Conservation (phyloP, 1,139 yeast species). For the Pichia sp. region DNA sequence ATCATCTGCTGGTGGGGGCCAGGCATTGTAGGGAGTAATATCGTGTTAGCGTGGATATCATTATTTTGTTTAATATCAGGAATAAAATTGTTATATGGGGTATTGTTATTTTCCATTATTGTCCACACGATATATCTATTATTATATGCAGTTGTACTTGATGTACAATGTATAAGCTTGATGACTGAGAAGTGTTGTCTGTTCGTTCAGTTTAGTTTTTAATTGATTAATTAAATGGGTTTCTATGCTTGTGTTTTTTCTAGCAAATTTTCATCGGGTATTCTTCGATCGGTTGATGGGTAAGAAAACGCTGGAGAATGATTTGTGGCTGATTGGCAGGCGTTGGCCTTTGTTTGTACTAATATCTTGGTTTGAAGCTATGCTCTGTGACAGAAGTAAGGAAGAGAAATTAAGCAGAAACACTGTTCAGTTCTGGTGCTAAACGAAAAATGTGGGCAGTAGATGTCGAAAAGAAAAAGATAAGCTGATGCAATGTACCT, state of each 20-base stretch:
- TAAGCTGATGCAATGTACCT: no score
- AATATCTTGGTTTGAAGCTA: neutral
- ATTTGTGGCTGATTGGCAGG: neutral
- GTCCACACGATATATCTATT: neutral
- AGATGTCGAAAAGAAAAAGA: no score
- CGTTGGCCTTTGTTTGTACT: neutral
- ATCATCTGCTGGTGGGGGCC: neutral
- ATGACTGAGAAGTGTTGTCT: neutral
- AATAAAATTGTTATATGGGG: neutral
- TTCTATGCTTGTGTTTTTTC: neutral
- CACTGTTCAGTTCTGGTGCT: no score
- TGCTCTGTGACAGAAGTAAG: no score
- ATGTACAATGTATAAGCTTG: neutral
- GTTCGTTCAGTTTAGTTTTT: neutral
- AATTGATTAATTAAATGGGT: neutral
- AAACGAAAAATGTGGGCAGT: no score
- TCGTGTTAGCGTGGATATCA: neutral
- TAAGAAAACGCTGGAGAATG: neutral
- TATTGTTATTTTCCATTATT: neutral
- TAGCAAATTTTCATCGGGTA: neutral
- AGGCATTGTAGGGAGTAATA: neutral
- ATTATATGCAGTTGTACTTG: neutral
- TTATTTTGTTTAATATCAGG: slow-evolving; percentile 1
- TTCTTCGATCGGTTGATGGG: neutral
- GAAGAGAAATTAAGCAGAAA: no score